Base-by-base conservation (phyloP, 2,329 filamentous ascomycete genomes). In the Pseudocercospora eumusae region DNA sequence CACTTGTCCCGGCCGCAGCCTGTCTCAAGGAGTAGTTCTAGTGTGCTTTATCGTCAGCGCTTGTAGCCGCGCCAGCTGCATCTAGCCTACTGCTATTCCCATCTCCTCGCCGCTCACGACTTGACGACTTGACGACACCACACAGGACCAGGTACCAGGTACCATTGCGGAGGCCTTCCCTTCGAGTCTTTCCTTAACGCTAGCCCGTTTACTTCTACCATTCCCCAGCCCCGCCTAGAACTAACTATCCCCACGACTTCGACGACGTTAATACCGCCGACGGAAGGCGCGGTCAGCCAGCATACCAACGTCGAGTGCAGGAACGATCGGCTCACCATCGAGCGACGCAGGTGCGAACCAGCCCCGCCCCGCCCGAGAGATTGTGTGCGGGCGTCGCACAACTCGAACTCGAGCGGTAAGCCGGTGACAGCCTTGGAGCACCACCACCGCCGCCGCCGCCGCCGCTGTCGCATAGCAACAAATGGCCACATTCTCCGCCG, bases 401-500 rank as follows among this genome's bases (percentile, higher is more conserved):
- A 53, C 57, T 57, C 45, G 63, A 61, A 65, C 64, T 57, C 64
- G n/a, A n/a, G n/a, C n/a, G n/a, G n/a, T 64, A 56, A 64, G 60
- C 67, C 60, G 64, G 53, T 55, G 33, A 54, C 60, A 61, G 59
- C 45, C 59, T 57, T 42, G 25, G 42, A 56, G 31, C 40, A 57
- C 40, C 53, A 25, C 36, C 23, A n/a, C n/a, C n/a, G n/a, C n/a
- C n/a, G n/a, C n/a, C n/a, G n/a, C n/a, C n/a, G n/a, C n/a, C n/a
- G n/a, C n/a, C n/a, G n/a, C n/a, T n/a, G 61, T 54, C 57, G 57
- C 45, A 44, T 47, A 21, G 52, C 66, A 69, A 55, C 66, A 69
- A 57, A 73, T 71, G 69, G 70, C 68, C 56, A 60, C 68, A 20
- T 88, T 73, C 80, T 82, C 71, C 33, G 59, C 69, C 25, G 65